Conservation (phyloP, 257 asterid genomes). For the Fraxinus americana region DNA sequence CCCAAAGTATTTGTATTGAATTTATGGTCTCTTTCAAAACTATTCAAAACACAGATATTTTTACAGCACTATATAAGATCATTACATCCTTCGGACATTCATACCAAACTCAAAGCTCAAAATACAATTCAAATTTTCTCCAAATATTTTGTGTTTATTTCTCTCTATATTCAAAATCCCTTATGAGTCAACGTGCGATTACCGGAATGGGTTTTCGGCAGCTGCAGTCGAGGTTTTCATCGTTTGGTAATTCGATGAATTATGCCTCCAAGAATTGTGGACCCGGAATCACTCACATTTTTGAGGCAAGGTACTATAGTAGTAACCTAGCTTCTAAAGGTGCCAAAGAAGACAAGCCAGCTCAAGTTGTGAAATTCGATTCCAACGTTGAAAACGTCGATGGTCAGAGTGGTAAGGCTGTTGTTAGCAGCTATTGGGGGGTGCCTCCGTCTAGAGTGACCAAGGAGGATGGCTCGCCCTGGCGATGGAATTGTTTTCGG, state of each 20-base stretch:
- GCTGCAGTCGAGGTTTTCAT: slow-evolving; percentile 20
- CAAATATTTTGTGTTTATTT: neutral
- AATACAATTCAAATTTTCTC: neutral
- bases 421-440: slow-evolving; percentile 74
- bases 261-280: slow-evolving; percentile 3
- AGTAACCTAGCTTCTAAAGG: slow-evolving; percentile 27
- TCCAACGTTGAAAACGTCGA: neutral
- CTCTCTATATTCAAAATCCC: neutral
- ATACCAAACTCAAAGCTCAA: slow-evolving; percentile 9
- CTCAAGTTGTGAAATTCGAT: neutral
- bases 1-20: neutral
- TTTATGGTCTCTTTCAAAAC: neutral
- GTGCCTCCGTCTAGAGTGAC: slow-evolving; percentile 48
- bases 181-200: slow-evolving; percentile 43
- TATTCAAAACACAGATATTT: neutral
- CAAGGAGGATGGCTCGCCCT: slow-evolving; percentile 62
- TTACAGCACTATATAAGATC: slow-evolving; percentile 29
- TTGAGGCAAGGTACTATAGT: slow-evolving; percentile 32
- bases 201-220: slow-evolving; percentile 34
- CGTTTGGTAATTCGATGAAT: slow-evolving; percentile 5
- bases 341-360: slow-evolving; percentile 29
- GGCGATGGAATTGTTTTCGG: slow-evolving; percentile 77
- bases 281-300: neutral
- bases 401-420: slow-evolving; percentile 21
- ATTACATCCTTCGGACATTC: slow-evolving; percentile 11